A percentile compares a stretch with the other conserved stretches of the same genome.
phyloP scores from a whole-genome alignment of 2,329 filamentous ascomycete species.

The Tolypocladium inflatum region DNA sequence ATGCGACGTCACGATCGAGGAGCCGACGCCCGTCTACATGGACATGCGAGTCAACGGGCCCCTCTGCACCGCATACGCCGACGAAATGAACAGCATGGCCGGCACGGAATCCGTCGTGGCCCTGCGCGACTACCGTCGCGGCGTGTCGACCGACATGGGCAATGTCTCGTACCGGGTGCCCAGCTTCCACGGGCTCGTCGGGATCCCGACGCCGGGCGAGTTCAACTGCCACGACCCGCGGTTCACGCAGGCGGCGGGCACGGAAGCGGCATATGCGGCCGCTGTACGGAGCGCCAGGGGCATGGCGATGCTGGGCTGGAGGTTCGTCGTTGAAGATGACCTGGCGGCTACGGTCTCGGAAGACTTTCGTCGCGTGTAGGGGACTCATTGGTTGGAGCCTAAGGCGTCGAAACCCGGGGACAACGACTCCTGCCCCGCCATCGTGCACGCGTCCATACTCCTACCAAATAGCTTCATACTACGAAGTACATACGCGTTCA shows the following conservation, averaged over 20 bases:
- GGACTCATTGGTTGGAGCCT: not conserved
- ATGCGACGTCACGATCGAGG: not conserved
- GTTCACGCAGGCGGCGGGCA: slow-evolving; percentile 27
- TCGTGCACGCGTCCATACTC: no score
- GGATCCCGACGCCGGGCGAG: slow-evolving; percentile 24
- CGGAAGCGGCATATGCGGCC: slow-evolving; percentile 21
- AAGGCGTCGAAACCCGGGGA: no score
- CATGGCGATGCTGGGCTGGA: slow-evolving; percentile 23
- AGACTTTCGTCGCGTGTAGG: not conserved
- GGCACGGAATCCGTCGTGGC: not conserved
- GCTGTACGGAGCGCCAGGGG: slow-evolving; percentile 16
- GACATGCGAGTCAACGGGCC: not conserved
- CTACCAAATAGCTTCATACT: no score
- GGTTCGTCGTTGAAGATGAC: slow-evolving; percentile 17
- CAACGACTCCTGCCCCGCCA: no score
- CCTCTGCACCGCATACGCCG: not conserved
- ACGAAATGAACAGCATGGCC: not conserved
- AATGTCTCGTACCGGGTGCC: slow-evolving; percentile 35
- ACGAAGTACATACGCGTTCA: no score
- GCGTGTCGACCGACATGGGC: slow-evolving; percentile 35
- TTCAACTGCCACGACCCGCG: slow-evolving; percentile 17
- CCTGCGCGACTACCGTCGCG: slow-evolving; percentile 18
- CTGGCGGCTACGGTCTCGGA: not conserved
- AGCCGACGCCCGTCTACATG: not conserved
- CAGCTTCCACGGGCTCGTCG: slow-evolving; percentile 35